These are phyloP conservation scores for Salix koriyanagi DNA, from an alignment of 345 rosid species.

Conservation along the genomic window DNA sequence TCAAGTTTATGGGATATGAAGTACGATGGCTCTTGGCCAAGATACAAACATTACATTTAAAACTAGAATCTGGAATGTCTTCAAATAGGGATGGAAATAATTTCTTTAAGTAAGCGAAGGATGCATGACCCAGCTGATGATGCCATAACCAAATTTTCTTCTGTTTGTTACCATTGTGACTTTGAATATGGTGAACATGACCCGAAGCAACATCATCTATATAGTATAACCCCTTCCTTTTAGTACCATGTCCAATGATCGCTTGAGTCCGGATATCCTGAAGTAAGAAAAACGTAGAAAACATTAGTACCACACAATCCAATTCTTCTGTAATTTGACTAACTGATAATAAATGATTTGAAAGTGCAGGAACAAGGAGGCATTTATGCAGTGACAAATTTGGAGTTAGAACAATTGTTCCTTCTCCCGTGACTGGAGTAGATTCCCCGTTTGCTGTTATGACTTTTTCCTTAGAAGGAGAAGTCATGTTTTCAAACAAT, in stretches of 20 bases:
- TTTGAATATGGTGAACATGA: no score
- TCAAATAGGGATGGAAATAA: no score
- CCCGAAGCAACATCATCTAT: no score
- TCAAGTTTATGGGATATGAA: no score
- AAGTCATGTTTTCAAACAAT: no score
- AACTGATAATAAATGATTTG: not conserved
- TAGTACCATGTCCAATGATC: conserved; percentile 2
- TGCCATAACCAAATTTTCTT: no score
- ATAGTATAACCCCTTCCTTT: not conserved
- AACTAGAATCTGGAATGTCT: no score
- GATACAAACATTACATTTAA: no score
- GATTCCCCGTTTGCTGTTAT: not conserved
- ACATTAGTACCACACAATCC: not conserved
- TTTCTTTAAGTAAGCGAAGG: no score
- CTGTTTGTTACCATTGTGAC: accelerated
- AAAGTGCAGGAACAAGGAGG: not conserved
- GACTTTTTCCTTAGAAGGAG: no score
- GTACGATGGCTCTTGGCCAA: no score
- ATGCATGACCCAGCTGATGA: no score
- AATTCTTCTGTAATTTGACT: not conserved
- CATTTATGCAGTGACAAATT: not conserved
- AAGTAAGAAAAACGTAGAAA: not conserved
- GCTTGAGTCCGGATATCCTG: not conserved
- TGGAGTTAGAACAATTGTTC: not conserved
- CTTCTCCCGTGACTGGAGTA: not conserved